phyloP scores from a whole-genome alignment of 768 basidiomycete species.

The Polyporus arcularius region DNA sequence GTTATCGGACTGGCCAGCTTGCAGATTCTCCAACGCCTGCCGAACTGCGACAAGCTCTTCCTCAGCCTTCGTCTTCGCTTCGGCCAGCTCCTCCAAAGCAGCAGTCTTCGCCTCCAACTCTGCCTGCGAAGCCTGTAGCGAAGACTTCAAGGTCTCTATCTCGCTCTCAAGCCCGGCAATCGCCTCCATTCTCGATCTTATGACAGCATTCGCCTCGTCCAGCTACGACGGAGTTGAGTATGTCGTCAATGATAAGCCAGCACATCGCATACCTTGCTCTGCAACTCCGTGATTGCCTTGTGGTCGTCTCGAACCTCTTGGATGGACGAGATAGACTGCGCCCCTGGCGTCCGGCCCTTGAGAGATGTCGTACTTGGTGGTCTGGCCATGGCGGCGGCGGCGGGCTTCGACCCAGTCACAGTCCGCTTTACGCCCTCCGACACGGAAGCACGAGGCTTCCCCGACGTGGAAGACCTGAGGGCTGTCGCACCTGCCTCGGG shows the following conservation, averaged over 20 bases:
- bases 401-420: slow-evolving; percentile 40
- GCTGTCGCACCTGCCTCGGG: slow-evolving; percentile 23
- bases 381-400: slow-evolving; percentile 32
- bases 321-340: slow-evolving; percentile 73
- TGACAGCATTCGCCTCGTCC: slow-evolving; percentile 53
- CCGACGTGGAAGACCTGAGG: slow-evolving; percentile 19
- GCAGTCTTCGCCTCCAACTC: slow-evolving; percentile 51
- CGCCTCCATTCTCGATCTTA: slow-evolving; percentile 52
- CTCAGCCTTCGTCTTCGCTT: slow-evolving; percentile 51
- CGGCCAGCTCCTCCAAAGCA: slow-evolving; percentile 47
- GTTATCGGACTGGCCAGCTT: slow-evolving; percentile 26
- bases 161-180: slow-evolving; percentile 56
- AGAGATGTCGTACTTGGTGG: slow-evolving; percentile 38
- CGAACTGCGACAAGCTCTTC: slow-evolving; percentile 46
- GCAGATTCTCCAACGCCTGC: slow-evolving; percentile 41
- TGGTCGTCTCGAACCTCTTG: slow-evolving; percentile 65
- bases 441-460: slow-evolving; percentile 61
- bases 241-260: not conserved
- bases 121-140: slow-evolving; percentile 46
- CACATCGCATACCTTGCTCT: slow-evolving; percentile 51
- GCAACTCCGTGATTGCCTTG: slow-evolving; percentile 58
- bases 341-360: slow-evolving; percentile 45
- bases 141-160: slow-evolving; percentile 48
- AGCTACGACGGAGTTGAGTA: slow-evolving; percentile 45
- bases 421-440: slow-evolving; percentile 65